These are phyloP conservation scores for Apiospora marii DNA, from an alignment of 2,329 filamentous ascomycete species.

Conservation along the genomic window DNA sequence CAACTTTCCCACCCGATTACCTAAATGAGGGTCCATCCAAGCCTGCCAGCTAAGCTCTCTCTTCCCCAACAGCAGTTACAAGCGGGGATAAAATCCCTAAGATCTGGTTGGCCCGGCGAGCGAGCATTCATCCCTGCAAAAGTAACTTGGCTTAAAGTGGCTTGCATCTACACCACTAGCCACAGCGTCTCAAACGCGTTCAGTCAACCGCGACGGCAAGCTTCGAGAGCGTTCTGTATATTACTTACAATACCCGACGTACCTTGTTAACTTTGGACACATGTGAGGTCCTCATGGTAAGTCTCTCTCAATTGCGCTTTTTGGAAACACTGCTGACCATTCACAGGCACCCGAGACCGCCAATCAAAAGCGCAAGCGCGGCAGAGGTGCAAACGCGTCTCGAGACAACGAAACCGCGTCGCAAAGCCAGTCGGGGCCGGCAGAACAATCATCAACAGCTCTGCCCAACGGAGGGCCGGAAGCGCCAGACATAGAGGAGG, in stretches of 20 bases:
- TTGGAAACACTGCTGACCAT: background rate
- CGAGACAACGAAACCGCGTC: constrained; percentile 41
- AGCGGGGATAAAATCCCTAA: background rate
- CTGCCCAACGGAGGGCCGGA: constrained; percentile 28
- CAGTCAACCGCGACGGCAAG: constrained; percentile 12
- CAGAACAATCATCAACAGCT: constrained; percentile 31
- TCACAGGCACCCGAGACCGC: constrained; percentile 37
- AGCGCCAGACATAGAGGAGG: constrained; percentile 28
- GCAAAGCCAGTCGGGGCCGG: constrained; percentile 32
- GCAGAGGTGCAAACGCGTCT: constrained; percentile 49
- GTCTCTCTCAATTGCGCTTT: background rate
- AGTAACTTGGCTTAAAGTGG: background rate
- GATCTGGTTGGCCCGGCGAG: constrained; percentile 8
- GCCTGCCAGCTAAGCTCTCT: background rate
- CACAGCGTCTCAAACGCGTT: background rate
- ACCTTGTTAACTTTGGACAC: background rate
- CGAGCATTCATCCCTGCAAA: background rate
- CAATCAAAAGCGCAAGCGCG: constrained; percentile 53
- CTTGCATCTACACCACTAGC: background rate
- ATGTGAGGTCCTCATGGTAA: constrained; percentile 6
- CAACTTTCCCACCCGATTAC: background rate
- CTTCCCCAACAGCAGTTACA: constrained; percentile 11
- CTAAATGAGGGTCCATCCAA: background rate
- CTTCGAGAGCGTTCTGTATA: constrained; percentile 12
- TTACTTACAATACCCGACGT: background rate